Evolutionary conservation across 306 rosid genomes (phyloP), one percentile per base, ranked within the genome.

Genomic region (Pterocarpus macrocarpus): DNA sequence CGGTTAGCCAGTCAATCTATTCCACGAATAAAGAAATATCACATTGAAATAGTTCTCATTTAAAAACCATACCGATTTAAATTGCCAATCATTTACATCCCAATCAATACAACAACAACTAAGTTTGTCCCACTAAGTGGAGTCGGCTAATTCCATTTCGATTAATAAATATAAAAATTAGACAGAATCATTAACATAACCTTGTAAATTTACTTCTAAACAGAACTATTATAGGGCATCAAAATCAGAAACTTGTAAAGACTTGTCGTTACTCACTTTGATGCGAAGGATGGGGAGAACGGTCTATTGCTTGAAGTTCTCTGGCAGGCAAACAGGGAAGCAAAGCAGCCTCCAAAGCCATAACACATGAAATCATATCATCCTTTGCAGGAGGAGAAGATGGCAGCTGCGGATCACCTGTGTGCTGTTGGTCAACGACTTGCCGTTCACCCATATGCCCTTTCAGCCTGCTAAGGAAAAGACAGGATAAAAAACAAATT

Each of bases 291-390:
- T 90, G 92, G 0, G 98, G 97, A 32, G 97, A 95, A 36, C 98
- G 98, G 85, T 95, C 98, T 32, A 91, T 91, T n/a, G 98, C 99
- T 77, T 95, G 97, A 83, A 95, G 97, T 85, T 95, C 99, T 83
- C 92, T 86, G 13, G 98, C 98, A 22, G 99, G 99, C 90, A 95
- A 87, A 82, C 98, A 95, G 38, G 99, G 99, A 79, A 95, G 99
- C 88, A 95, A 83, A 82, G 98, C 97, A 84, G 92, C 90, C 88
- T 95, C 99, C 86, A 95, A 78, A 50, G 97, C 93, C 88, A 75
- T 76, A 73, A 93, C 93, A 70, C 90, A 91, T 0, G 93, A 78
- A 79, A 90, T 38, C 98, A 95, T 95, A 62, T 95, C 94, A 74
- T 89, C 97, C 81, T 84, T 94, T 22, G 92, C 81, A 47, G 90